Evolutionary conservation across 805 yeast genomes (phyloP).

Genomic region (Zygoascus bituminiphila): DNA sequence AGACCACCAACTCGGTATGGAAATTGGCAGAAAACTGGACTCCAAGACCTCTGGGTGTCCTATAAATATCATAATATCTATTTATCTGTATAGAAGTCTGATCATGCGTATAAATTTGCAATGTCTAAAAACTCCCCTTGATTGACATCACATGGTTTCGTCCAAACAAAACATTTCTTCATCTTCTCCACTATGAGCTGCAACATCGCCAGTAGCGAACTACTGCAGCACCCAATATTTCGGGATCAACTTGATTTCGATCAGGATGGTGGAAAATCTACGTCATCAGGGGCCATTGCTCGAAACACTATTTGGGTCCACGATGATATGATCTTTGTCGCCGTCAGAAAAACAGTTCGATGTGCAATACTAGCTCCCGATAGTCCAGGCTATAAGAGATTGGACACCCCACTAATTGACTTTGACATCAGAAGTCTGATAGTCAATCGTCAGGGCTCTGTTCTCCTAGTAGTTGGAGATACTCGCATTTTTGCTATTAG

Average conservation of each 20-base stretch:
- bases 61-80: conserved; percentile 1
- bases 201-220: neutral
- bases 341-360: conserved; percentile 30
- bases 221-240: neutral
- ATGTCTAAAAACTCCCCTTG: no score
- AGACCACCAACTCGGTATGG: conserved; percentile 5
- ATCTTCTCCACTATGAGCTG: neutral
- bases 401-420: conserved; percentile 20
- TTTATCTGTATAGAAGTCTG: neutral
- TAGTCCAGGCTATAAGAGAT: conserved; percentile 8
- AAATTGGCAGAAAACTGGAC: conserved; percentile 12
- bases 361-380: conserved; percentile 19
- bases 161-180: neutral
- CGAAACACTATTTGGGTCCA: conserved; percentile 11
- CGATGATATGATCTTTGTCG: conserved; percentile 28
- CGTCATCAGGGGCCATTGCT: neutral
- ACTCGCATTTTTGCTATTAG: conserved; percentile 25
- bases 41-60: conserved; percentile 16
- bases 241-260: neutral
- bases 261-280: neutral
- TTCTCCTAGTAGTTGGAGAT: conserved; percentile 36
- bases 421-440: conserved; percentile 30
- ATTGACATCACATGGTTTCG: no score
- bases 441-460: conserved; percentile 35
- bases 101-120: no score